A percentile compares a stretch with the other conserved stretches of the same genome.
These are phyloP conservation scores for Pyrenula aspistea DNA, from an alignment of 495 filamentous ascomycete species.

Conservation along the genomic window DNA sequence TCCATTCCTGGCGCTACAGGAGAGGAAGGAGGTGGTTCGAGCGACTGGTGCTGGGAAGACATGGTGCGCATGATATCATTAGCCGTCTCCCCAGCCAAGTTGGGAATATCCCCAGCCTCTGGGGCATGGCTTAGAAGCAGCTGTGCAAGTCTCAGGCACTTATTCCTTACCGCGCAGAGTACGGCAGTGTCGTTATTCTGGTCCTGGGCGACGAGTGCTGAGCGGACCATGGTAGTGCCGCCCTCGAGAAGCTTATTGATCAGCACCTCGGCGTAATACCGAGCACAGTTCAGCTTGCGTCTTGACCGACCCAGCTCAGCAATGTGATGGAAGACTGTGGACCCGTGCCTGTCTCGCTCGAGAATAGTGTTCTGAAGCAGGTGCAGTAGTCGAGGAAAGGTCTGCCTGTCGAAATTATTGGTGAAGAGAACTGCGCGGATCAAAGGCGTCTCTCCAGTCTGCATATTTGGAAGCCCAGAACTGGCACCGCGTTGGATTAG, in stretches of 20 bases:
- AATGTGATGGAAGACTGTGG: slow-evolving; percentile 87
- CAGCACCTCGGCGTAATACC: slow-evolving; percentile 88
- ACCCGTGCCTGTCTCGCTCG: slow-evolving; percentile 59
- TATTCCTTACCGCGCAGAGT: slow-evolving; percentile 70
- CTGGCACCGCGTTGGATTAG: slow-evolving; percentile 66
- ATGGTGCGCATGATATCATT: slow-evolving; percentile 49
- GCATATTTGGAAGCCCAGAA: slow-evolving; percentile 19
- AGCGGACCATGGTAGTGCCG: slow-evolving; percentile 54
- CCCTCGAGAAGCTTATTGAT: slow-evolving; percentile 69
- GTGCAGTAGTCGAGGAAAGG: slow-evolving; percentile 70
- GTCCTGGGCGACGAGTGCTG: slow-evolving; percentile 59
- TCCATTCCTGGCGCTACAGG: slow-evolving; percentile 14
- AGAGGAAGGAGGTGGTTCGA: slow-evolving; percentile 24
- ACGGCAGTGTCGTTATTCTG: slow-evolving; percentile 77
- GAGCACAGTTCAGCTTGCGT: slow-evolving; percentile 68
- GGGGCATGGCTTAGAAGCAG: slow-evolving; percentile 40
- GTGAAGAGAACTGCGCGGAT: slow-evolving; percentile 93
- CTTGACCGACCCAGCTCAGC: slow-evolving; percentile 68
- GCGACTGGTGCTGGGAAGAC: slow-evolving; percentile 8
- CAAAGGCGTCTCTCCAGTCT: slow-evolving; percentile 77
- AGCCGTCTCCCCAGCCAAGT: slow-evolving; percentile 66
- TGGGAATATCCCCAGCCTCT: slow-evolving; percentile 68
- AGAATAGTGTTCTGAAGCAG: slow-evolving; percentile 67
- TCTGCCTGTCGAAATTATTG: slow-evolving; percentile 85
- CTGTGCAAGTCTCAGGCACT: slow-evolving; percentile 30